Percentiles rank a stretch among this genome's conserved stretches.
Conservation (phyloP, 1,284 basidiomycete genomes). For the Heterobasidion occidentale region DNA sequence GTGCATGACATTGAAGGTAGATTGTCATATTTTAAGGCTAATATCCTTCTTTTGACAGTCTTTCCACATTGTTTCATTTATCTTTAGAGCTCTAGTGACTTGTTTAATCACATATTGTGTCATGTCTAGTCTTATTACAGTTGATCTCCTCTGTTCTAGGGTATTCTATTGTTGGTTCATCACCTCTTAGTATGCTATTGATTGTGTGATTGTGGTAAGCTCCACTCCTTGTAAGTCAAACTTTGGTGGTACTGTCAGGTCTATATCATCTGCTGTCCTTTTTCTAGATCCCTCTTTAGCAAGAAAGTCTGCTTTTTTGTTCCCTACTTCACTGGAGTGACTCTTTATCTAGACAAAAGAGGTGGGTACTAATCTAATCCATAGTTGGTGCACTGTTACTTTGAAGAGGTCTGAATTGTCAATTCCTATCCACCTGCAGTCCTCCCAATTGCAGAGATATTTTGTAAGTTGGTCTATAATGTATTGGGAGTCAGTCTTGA, state of each 20-base stretch:
- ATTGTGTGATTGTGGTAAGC: constrained; percentile 18
- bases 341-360: constrained; percentile 22
- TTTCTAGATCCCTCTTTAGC: constrained; percentile 15
- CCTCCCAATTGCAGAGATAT: constrained; percentile 13
- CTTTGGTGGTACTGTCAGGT: constrained; percentile 4
- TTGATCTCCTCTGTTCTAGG: no score
- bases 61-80: no score
- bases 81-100: no score
- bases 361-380: constrained; percentile 10
- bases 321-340: constrained; percentile 14
- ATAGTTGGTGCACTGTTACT: constrained; percentile 7
- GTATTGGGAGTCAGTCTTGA: constrained; percentile 12
- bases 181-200: constrained; percentile 19
- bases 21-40: no score
- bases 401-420: constrained; percentile 9
- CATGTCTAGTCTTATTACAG: no score
- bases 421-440: constrained; percentile 14
- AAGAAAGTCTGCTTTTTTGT: constrained; percentile 17
- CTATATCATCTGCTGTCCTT: not conserved
- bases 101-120: no score
- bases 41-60: no score
- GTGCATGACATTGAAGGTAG: no score
- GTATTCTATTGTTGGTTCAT: no score
- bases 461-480: constrained; percentile 15
- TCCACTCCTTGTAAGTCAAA: constrained; percentile 16